phyloP scores from a whole-genome alignment of 768 basidiomycete genomes.

The Royoungia palumana region DNA sequence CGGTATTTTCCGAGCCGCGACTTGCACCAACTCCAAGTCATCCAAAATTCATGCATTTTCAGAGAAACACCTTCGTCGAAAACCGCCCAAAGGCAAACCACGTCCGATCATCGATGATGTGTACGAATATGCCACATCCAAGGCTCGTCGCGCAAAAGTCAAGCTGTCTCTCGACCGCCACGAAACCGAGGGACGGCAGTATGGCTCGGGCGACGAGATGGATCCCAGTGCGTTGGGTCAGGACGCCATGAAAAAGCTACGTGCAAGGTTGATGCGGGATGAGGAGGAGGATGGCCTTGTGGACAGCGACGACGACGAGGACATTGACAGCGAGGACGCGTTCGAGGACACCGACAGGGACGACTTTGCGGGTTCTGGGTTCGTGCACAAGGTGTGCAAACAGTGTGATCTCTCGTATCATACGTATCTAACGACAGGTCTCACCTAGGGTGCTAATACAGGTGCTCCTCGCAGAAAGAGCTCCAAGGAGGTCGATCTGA shows the following conservation, averaged over 20 bases:
- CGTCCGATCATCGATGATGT: slow-evolving; percentile 44
- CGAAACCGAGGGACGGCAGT: slow-evolving; percentile 36
- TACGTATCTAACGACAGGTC: not conserved
- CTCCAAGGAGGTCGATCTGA: slow-evolving; percentile 57
- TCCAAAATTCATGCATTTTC: slow-evolving; percentile 42
- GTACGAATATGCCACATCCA: slow-evolving; percentile 58
- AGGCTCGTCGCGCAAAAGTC: slow-evolving; percentile 49
- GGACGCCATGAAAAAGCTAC: slow-evolving; percentile 33
- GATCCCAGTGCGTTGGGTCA: slow-evolving; percentile 30
- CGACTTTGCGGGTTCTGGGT: slow-evolving; percentile 61
- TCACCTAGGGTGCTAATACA: slow-evolving; percentile 23
- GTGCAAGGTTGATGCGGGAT: slow-evolving; percentile 51
- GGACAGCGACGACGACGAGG: slow-evolving; percentile 75
- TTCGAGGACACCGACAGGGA: slow-evolving; percentile 83
- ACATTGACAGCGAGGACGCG: slow-evolving; percentile 80
- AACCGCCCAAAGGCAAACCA: slow-evolving; percentile 26
- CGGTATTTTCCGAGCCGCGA: too few relatives aligned
- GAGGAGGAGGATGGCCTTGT: slow-evolving; percentile 50
- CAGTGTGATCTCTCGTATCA: not conserved
- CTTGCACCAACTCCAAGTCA: too few relatives aligned
- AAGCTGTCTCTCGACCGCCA: slow-evolving; percentile 54
- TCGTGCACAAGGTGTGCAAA: slow-evolving; percentile 24
- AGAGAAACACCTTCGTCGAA: too few relatives aligned
- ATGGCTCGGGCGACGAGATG: slow-evolving; percentile 41
- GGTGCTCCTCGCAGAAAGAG: slow-evolving; percentile 17